Percentiles rank a stretch among this genome's conserved stretches.
Evolutionary conservation across 2,329 filamentous ascomycete species (phyloP).

Genomic region (Fusarium napiforme): DNA sequence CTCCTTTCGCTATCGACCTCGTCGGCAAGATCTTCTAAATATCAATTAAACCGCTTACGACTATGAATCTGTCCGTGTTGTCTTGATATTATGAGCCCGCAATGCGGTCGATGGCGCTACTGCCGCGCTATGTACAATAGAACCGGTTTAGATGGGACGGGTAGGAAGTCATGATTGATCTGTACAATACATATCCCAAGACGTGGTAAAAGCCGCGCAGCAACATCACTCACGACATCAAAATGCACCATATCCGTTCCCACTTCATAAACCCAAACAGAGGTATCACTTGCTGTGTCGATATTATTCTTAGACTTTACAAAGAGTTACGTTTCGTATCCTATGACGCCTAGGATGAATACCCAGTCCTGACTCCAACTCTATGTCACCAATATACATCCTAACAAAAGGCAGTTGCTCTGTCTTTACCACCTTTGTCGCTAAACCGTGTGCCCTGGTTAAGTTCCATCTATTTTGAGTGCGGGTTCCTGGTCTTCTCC

Average conservation of each 20-base stretch:
- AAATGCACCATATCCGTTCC: slow-evolving; percentile 3
- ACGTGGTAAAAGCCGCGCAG: slow-evolving; percentile 30
- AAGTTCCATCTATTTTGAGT: slow-evolving; percentile 47
- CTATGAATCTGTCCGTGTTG: slow-evolving; percentile 1
- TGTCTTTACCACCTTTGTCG: neutral
- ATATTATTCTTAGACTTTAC: slow-evolving; percentile 24
- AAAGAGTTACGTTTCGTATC: slow-evolving; percentile 30
- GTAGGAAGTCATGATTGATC: slow-evolving; percentile 37
- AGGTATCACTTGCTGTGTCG: slow-evolving; percentile 15
- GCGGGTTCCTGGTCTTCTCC: slow-evolving; percentile 61
- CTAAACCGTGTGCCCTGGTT: slow-evolving; percentile 6
- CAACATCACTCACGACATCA: slow-evolving; percentile 23
- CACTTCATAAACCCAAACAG: neutral
- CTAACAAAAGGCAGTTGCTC: slow-evolving; percentile 24
- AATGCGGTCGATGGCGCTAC: slow-evolving; percentile 24
- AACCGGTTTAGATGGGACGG: slow-evolving; percentile 33
- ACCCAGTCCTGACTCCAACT: slow-evolving; percentile 38
- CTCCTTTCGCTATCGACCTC: slow-evolving; percentile 68
- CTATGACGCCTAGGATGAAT: slow-evolving; percentile 39
- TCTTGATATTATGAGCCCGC: slow-evolving; percentile 12
- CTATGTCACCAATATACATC: slow-evolving; percentile 36
- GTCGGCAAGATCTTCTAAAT: slow-evolving; percentile 57
- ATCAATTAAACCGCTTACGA: neutral
- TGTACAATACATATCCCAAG: slow-evolving; percentile 40
- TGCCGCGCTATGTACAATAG: slow-evolving; percentile 41